These are phyloP conservation scores for Phenoliferia sp. DNA, from an alignment of 1,284 basidiomycete genomes.

Conservation along the genomic window DNA sequence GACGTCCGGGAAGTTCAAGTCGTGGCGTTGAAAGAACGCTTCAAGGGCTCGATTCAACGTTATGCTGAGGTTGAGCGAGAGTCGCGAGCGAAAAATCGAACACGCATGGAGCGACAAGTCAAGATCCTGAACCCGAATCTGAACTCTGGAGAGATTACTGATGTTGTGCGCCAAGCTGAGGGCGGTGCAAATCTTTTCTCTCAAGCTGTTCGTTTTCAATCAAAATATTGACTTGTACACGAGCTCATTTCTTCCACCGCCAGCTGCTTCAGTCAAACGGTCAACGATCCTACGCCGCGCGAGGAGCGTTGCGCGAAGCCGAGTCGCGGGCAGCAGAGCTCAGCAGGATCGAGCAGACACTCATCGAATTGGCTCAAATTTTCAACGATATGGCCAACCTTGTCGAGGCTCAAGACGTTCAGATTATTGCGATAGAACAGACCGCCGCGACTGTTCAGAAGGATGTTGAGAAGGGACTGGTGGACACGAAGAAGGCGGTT, in stretches of 20 bases:
- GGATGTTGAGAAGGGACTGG: slow-evolving; percentile 60
- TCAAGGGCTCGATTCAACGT: slow-evolving; percentile 48
- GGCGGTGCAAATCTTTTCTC: slow-evolving; percentile 81
- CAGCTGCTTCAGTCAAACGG: slow-evolving; percentile 12
- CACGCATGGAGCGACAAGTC: slow-evolving; percentile 90
- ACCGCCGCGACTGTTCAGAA: slow-evolving; percentile 57
- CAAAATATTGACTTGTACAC: background rate
- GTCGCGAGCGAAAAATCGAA: slow-evolving; percentile 85
- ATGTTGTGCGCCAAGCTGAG: slow-evolving; percentile 59
- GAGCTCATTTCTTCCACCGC: background rate
- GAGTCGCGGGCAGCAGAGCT: slow-evolving; percentile 42
- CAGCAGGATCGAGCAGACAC: slow-evolving; percentile 71
- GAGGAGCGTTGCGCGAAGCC: slow-evolving; percentile 42
- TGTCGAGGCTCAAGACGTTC: slow-evolving; percentile 73
- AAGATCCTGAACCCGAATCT: slow-evolving; percentile 94
- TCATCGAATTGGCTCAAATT: slow-evolving; percentile 80
- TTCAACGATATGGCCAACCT: slow-evolving; percentile 81
- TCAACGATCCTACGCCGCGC: slow-evolving; percentile 27
- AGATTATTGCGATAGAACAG: slow-evolving; percentile 59
- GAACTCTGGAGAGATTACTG: slow-evolving; percentile 63
- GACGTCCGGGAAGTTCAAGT: slow-evolving; percentile 44
- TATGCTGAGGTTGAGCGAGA: slow-evolving; percentile 86
- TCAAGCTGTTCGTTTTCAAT: slow-evolving; percentile 64
- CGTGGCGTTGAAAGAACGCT: slow-evolving; percentile 34
- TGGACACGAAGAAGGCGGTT: slow-evolving; percentile 18